Evolutionary conservation across 2,329 filamentous ascomycete species (phyloP), one percentile per base, ranked within the genome.

Genomic region (Lasiodiplodia citricola): DNA sequence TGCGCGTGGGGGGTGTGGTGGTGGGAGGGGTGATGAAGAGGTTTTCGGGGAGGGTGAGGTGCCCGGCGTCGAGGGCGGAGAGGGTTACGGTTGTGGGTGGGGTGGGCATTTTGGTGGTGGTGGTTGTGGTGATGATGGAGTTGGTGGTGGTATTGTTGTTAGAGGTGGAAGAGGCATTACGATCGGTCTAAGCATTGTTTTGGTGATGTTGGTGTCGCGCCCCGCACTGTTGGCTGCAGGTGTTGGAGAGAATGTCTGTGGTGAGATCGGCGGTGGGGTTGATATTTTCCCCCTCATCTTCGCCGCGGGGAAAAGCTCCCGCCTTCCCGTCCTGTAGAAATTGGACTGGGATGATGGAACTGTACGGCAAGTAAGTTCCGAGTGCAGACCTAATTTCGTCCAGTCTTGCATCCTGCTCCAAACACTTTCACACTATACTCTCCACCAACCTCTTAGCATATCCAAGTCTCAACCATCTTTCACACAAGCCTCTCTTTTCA

Each of bases 11-110:
- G 2, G 81, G 81, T 11, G 79, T 75, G 2, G 80, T 79, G 58
- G 81, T 79, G 2, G 83, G 81, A 10, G 81, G 77, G 13, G 81
- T 79, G 31, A 86, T 78, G 73, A 86, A 86, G 44, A 83, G 75
- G 14, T 73, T 73, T 62, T 85, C 81, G 0, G 83, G 83, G 8
- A 86, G 78, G 18, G 83, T 86, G 28, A 86, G 75, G 50, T 82
- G 72, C 7, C 77, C 77, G 25, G 71, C 76, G 64, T 75, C 72
- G 6, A 79, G 72, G 23, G 77, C 75, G 4, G 77, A 78, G 18
- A 78, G 71, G 8, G 73, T 74, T 13, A 77, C 74, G 16, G 38
- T 44, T 13, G 38, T 7, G 31, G 31, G 31, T 31, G 31, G 7
- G 28, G 28, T 3, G 13, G 38, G 38, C 38, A 44, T 44, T 18